phyloP scores from a whole-genome alignment of 2,329 filamentous ascomycete genomes.

The Fusarium sp. region DNA sequence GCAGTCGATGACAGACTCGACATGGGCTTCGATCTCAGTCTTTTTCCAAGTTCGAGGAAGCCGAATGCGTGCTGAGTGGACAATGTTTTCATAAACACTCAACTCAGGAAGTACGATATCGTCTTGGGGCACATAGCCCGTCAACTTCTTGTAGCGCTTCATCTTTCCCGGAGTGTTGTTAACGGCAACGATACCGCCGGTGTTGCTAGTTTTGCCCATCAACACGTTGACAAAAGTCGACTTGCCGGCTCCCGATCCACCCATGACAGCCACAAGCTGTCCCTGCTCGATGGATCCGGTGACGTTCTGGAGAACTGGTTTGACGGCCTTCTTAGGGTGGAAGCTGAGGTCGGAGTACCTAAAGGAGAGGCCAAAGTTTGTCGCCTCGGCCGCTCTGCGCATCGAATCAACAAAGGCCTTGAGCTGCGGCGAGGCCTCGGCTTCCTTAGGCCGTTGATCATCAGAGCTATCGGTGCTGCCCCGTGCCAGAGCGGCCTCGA shows the following conservation, averaged over 20 bases:
- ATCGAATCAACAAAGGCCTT: slow-evolving; percentile 64
- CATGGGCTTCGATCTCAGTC: slow-evolving; percentile 60
- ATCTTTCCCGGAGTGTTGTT: slow-evolving; percentile 62
- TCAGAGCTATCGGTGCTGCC: slow-evolving; percentile 43
- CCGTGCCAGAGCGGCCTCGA: slow-evolving; percentile 51
- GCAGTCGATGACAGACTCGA: slow-evolving; percentile 67
- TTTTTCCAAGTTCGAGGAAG: slow-evolving; percentile 63
- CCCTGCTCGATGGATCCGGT: slow-evolving; percentile 65
- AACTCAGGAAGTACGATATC: slow-evolving; percentile 69
- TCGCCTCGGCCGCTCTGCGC: slow-evolving; percentile 60
- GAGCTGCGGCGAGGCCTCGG: slow-evolving; percentile 49
- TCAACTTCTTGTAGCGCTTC: slow-evolving; percentile 66
- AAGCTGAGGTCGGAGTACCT: slow-evolving; percentile 62
- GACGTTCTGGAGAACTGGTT: slow-evolving; percentile 62
- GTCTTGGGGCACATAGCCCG: slow-evolving; percentile 71
- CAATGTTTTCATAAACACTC: slow-evolving; percentile 70
- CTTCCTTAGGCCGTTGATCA: slow-evolving; percentile 23
- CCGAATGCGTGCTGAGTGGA: slow-evolving; percentile 66
- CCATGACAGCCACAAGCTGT: slow-evolving; percentile 68
- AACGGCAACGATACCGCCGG: slow-evolving; percentile 61
- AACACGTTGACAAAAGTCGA: slow-evolving; percentile 69
- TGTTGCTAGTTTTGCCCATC: slow-evolving; percentile 67
- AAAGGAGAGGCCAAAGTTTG: slow-evolving; percentile 64
- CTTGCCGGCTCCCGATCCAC: slow-evolving; percentile 68
- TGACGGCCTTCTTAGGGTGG: slow-evolving; percentile 56